These are phyloP conservation scores for Paraleonurus japonicus DNA, from an alignment of 257 asterid species.

Conservation along the genomic window DNA sequence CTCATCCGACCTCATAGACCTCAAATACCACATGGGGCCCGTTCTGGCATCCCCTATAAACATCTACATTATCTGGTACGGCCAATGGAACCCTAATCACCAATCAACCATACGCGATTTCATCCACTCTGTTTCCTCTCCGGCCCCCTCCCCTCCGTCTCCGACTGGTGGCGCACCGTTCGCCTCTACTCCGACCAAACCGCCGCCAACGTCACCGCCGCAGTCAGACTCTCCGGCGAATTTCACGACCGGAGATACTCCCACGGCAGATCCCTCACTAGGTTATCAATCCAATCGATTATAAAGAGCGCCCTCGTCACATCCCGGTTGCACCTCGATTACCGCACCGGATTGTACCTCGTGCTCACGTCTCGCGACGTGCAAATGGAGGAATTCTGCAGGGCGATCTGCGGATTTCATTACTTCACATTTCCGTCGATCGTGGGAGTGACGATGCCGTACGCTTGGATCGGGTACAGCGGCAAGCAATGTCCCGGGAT, in stretches of 20 bases:
- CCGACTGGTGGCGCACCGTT: conserved; percentile 77
- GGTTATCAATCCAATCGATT: conserved; percentile 18
- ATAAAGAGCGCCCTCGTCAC: conserved; percentile 40
- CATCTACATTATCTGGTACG: conserved; percentile 77
- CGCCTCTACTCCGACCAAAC: conserved; percentile 71
- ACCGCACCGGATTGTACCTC: conserved; percentile 51
- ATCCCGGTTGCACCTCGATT: conserved; percentile 29
- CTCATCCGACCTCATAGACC: conserved; percentile 61
- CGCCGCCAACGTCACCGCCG: conserved; percentile 42
- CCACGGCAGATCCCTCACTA: conserved; percentile 32
- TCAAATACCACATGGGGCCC: conserved; percentile 85
- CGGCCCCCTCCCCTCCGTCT: conserved; percentile 49
- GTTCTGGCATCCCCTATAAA: conserved; percentile 58
- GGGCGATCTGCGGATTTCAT: conserved; percentile 80
- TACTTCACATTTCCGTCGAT: conserved; percentile 68
- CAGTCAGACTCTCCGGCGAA: conserved; percentile 44
- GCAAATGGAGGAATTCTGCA: conserved; percentile 63
- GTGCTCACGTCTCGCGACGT: conserved; percentile 60
- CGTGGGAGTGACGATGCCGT: conserved; percentile 68
- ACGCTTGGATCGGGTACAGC: conserved; percentile 74
- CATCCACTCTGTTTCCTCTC: conserved; percentile 49
- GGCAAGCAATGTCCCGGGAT: conserved; percentile 69
- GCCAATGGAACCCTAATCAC: conserved; percentile 57
- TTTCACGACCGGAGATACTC: conserved; percentile 48
- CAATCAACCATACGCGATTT: conserved; percentile 68